These are phyloP conservation scores for Alternaria longipes DNA, from an alignment of 2,329 filamentous ascomycete species.

Conservation along the genomic window DNA sequence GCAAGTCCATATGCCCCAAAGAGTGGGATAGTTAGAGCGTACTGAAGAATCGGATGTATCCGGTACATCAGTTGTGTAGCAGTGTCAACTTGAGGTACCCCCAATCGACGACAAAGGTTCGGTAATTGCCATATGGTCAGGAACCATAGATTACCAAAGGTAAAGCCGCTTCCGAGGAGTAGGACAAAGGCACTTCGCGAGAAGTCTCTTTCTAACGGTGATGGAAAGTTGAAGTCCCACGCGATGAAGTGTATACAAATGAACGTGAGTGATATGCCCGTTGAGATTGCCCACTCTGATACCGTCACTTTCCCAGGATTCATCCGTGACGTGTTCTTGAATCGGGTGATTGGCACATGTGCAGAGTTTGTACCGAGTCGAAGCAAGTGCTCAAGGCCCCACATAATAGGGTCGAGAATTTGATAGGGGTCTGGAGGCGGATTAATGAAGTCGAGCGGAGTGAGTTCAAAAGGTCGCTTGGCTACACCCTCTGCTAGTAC, in stretches of 20 bases:
- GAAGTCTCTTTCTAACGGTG: fast-evolving
- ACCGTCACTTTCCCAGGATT: neutral
- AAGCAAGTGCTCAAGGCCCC: neutral
- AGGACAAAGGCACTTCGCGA: neutral
- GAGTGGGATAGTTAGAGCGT: neutral
- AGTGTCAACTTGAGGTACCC: neutral
- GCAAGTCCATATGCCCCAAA: neutral
- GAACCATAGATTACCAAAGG: neutral
- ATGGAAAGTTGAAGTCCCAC: neutral
- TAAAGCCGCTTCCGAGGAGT: neutral
- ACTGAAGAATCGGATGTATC: neutral
- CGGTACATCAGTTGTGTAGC: neutral
- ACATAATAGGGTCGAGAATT: neutral
- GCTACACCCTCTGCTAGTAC: neutral
- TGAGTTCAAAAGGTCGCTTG: neutral
- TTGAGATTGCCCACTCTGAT: neutral
- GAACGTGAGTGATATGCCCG: neutral
- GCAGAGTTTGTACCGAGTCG: neutral
- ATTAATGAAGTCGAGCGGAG: neutral
- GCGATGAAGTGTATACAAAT: neutral
- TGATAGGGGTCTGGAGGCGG: neutral
- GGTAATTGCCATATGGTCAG: neutral
- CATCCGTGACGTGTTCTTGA: neutral
- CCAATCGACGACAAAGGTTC: neutral
- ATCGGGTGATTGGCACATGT: neutral